Evolutionary conservation across 2,329 filamentous ascomycete genomes (phyloP).

Genomic region (Diaporthe sp.): DNA sequence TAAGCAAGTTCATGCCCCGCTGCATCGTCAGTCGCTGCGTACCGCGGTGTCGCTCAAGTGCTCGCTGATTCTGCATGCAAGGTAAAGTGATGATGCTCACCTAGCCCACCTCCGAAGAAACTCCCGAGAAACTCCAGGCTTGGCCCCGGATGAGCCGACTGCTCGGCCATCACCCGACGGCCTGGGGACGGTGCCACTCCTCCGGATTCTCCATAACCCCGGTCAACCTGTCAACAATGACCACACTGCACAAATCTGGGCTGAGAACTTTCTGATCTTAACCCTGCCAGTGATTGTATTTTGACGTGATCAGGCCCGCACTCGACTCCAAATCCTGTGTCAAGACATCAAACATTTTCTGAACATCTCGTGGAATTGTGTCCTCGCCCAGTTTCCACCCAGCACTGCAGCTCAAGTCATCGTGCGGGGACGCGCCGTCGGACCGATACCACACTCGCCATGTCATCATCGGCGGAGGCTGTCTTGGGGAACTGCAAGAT

Average conservation of each 20-base stretch:
- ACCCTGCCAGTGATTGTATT: not conserved
- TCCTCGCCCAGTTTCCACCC: not conserved
- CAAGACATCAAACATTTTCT: not conserved
- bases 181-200: conserved; percentile 6
- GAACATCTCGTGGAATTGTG: not conserved
- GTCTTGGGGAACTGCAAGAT: conserved; percentile 15
- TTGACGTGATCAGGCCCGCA: conserved; percentile 1
- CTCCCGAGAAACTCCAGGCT: conserved; percentile 25
- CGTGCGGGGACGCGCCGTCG: conserved; percentile 5
- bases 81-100: not conserved
- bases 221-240: not conserved
- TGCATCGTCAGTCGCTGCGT: not conserved
- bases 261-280: not conserved
- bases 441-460: conserved; percentile 21
- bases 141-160: conserved; percentile 27
- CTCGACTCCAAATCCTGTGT: not conserved
- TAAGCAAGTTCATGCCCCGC: too few relatives aligned
- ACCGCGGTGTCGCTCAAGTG: not conserved
- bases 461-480: conserved; percentile 28
- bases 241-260: not conserved
- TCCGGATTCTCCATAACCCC: conserved; percentile 2
- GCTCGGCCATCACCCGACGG: conserved; percentile 23
- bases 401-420: not conserved
- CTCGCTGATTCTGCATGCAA: conserved; percentile 8
- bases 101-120: conserved; percentile 23